phyloP scores from a whole-genome alignment of 176 grass and related monocot genomes.

The Otatea glauca region DNA sequence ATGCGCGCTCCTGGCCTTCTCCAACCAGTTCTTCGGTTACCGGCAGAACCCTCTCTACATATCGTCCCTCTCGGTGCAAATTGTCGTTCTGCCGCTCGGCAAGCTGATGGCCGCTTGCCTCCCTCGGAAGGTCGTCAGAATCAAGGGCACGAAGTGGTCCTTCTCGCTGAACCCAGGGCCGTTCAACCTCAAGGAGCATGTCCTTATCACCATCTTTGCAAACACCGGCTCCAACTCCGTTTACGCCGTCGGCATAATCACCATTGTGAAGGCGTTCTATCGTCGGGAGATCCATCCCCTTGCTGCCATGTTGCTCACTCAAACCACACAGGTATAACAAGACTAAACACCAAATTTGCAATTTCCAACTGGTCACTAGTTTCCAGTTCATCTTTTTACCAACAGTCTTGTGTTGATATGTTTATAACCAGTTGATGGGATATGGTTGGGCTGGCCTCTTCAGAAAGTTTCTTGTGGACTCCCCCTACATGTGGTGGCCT shows the following conservation, averaged over 20 bases:
- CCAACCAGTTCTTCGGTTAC: conserved; percentile 93
- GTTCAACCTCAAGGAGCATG: conserved; percentile 93
- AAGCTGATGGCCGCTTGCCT: conserved; percentile 73
- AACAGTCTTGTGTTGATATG: conserved; percentile 18
- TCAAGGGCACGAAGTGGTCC: conserved; percentile 51
- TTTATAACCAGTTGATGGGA: conserved; percentile 61
- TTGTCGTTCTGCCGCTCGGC: conserved; percentile 69
- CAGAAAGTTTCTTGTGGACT: conserved; percentile 76
- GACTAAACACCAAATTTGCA: not conserved
- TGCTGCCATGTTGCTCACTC: conserved; percentile 68
- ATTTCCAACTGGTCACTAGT: not conserved
- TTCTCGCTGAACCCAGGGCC: conserved; percentile 88
- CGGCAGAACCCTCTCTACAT: conserved; percentile 71
- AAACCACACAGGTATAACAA: conserved; percentile 73
- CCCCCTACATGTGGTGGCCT: conserved; percentile 97
- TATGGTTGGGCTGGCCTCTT: conserved; percentile 91
- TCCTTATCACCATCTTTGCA: conserved; percentile 80
- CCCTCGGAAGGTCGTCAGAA: conserved; percentile 37
- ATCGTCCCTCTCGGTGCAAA: conserved; percentile 70
- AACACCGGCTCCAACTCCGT: conserved; percentile 72
- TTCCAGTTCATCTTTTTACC: conserved; percentile 24
- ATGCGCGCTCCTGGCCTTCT: conserved; percentile 74
- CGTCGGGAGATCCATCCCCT: conserved; percentile 61
- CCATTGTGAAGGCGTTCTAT: conserved; percentile 87
- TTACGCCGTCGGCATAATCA: conserved; percentile 78